phyloP scores from a whole-genome alignment of 805 yeast species.

The Saccharomycopsis fodiens region DNA sequence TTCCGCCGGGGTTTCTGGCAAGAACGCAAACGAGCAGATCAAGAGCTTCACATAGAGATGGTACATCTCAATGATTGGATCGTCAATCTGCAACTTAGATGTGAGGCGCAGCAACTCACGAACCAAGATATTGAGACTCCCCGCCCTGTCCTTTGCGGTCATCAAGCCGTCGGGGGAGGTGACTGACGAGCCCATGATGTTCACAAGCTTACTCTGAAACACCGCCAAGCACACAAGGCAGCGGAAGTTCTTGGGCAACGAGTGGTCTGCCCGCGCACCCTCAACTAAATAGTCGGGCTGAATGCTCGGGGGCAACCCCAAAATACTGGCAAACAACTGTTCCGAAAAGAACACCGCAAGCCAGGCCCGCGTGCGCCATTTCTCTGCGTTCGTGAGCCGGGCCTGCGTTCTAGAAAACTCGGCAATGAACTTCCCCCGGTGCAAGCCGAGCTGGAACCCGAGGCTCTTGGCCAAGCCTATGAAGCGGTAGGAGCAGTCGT shows the following conservation, averaged over 20 bases:
- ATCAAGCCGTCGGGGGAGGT: conserved; percentile 82
- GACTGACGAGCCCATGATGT: conserved; percentile 81
- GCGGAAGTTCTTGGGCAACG: conserved; percentile 62
- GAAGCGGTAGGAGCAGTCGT: conserved; percentile 86
- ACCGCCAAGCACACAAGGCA: conserved; percentile 66
- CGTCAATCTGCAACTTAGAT: conserved; percentile 57
- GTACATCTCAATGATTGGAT: conserved; percentile 66
- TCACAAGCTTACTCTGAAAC: conserved; percentile 77
- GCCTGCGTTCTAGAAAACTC: conserved; percentile 90
- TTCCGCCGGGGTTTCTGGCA: conserved; percentile 78
- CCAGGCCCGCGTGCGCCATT: conserved; percentile 94
- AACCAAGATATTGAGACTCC: conserved; percentile 67
- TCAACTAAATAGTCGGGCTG: conserved; percentile 79
- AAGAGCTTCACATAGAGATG: conserved; percentile 70
- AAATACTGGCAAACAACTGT: conserved; percentile 81
- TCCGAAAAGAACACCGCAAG: conserved; percentile 80
- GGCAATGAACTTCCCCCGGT: conserved; percentile 83
- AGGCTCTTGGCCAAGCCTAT: conserved; percentile 79
- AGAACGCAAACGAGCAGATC: conserved; percentile 85
- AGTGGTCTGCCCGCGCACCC: conserved; percentile 59
- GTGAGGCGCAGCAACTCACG: conserved; percentile 69
- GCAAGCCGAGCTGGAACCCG: conserved; percentile 81
- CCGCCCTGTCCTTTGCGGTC: conserved; percentile 77
- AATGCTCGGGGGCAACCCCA: conserved; percentile 83
- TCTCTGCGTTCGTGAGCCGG: conserved; percentile 80